Conservation (phyloP, 306 rosid species). For the Senna siamea region DNA sequence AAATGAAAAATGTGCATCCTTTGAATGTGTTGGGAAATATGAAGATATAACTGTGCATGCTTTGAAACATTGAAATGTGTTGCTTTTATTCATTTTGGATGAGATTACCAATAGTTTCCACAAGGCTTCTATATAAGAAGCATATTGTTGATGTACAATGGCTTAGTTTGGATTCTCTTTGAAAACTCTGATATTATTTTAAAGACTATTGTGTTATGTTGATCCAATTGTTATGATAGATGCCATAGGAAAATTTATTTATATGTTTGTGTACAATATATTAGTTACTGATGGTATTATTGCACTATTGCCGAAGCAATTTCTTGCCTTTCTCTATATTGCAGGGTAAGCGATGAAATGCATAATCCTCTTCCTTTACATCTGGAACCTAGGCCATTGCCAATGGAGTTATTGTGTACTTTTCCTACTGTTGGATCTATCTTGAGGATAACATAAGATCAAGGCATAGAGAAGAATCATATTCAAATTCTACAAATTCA, state of each 20-base stretch:
- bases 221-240: background rate
- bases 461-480: conserved; percentile 35
- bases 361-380: conserved; percentile 53
- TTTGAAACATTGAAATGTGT: too few species aligned
- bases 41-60: too few species aligned
- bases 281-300: conserved; percentile 10
- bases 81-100: too few species aligned
- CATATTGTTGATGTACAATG: too few species aligned
- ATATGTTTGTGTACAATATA: background rate
- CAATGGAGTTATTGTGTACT: conserved; percentile 52
- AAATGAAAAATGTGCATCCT: too few species aligned
- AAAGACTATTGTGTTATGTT: background rate
- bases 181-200: too few species aligned
- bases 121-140: too few species aligned
- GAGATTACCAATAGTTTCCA: too few species aligned
- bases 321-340: conserved; percentile 26
- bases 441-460: conserved; percentile 51
- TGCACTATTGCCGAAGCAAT: background rate
- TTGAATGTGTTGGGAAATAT: too few species aligned
- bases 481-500: conserved; percentile 42
- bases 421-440: conserved; percentile 67
- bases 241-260: background rate
- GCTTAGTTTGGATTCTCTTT: too few species aligned
- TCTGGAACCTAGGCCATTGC: conserved; percentile 42
- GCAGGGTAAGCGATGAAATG: conserved; percentile 67